phyloP scores from a whole-genome alignment of 2,329 filamentous ascomycete genomes.

The Xylariales sp. region DNA sequence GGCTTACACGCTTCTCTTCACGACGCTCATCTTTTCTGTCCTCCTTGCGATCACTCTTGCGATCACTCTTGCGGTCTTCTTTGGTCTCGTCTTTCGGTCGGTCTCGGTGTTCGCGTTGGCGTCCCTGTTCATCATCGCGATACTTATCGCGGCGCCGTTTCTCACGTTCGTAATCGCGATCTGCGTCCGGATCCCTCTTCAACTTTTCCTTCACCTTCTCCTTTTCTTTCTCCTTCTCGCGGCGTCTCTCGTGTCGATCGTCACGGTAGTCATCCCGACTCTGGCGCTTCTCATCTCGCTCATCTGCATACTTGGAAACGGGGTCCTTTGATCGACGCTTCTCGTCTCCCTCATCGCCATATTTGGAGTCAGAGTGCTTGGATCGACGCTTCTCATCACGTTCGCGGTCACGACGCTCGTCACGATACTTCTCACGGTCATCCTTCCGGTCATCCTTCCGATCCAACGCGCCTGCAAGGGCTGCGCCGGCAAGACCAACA shows the following conservation, averaged over 20 bases:
- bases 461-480: conserved; percentile 41
- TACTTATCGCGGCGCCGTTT: conserved; percentile 19
- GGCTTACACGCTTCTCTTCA: conserved; percentile 13
- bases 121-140: conserved; percentile 25
- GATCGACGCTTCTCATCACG: conserved; percentile 15
- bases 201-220: conserved; percentile 14
- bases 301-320: conserved; percentile 14
- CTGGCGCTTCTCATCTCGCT: conserved; percentile 19
- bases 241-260: conserved; percentile 19
- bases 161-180: conserved; percentile 17
- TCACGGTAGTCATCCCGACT: conserved; percentile 23
- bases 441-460: conserved; percentile 24
- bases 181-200: conserved; percentile 16
- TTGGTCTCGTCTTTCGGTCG: conserved; percentile 12
- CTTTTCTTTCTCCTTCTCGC: conserved; percentile 16
- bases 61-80: conserved; percentile 13
- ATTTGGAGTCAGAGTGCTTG: background rate
- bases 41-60: conserved; percentile 23
- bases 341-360: conserved; percentile 17
- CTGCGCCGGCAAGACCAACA: conserved; percentile 43
- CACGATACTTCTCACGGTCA: conserved; percentile 18
- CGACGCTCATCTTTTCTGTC: conserved; percentile 19
- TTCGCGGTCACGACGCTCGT: conserved; percentile 23
- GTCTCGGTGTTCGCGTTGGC: conserved; percentile 22
- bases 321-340: conserved; percentile 24